These are phyloP conservation scores for Phytomonas francai DNA, from an alignment of 208 protist species.

Conservation along the genomic window DNA sequence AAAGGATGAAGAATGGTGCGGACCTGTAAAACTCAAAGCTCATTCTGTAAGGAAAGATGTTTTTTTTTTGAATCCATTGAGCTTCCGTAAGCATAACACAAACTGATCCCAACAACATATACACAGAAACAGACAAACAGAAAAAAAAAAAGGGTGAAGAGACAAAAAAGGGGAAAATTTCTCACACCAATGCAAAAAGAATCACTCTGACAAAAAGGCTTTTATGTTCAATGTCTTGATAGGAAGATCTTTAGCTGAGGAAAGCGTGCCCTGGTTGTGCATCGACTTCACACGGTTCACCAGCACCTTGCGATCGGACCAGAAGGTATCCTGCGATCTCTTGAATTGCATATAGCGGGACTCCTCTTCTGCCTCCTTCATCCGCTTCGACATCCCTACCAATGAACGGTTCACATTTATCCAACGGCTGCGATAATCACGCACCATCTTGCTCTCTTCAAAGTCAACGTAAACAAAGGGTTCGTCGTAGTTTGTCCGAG, in stretches of 20 bases:
- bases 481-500: slow-evolving; percentile 86
- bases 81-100: background rate
- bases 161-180: background rate
- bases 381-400: slow-evolving; percentile 79
- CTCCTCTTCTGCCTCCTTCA: slow-evolving; percentile 87
- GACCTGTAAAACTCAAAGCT: background rate
- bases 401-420: slow-evolving; percentile 90
- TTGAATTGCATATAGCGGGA: slow-evolving; percentile 80
- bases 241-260: slow-evolving; percentile 65
- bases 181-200: background rate
- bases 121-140: background rate
- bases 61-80: background rate
- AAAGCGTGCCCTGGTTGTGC: slow-evolving; percentile 75
- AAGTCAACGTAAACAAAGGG: slow-evolving; percentile 85
- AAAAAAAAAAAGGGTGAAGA: background rate
- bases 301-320: slow-evolving; percentile 84
- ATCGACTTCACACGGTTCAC: slow-evolving; percentile 89
- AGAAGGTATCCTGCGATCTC: slow-evolving; percentile 84
- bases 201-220: slow-evolving; percentile 66
- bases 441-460: slow-evolving; percentile 82
- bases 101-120: background rate
- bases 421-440: slow-evolving; percentile 87
- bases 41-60: background rate
- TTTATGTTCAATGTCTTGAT: slow-evolving; percentile 86
- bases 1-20: background rate